Evolutionary conservation across 805 yeast species (phyloP), one percentile per base, ranked within the genome.

Genomic region (Peterozyma xylosa): DNA sequence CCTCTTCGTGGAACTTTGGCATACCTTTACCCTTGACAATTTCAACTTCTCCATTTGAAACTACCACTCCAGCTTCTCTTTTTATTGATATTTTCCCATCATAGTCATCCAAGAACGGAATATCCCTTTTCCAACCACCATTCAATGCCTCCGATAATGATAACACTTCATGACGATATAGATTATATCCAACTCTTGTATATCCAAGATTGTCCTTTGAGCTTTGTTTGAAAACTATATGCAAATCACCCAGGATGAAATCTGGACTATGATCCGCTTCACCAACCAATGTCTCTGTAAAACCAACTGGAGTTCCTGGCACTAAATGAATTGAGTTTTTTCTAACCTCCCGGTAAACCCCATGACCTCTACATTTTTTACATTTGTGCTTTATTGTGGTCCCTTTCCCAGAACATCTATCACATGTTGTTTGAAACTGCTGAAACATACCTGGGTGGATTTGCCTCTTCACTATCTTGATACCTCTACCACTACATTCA

Each of bases 381-480:
- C 99, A 93, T 37, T 71, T 71, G 50, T 82, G 68, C 39, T 73
- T 67, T 35, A 87, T 82, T 7, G 70, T 63, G 44, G 76, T 67
- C 11, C 99, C 99, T 37, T 71, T 66, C 33, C 98, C 98, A 10
- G 67, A 64, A 70, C 99, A 93, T 42, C 67, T 64, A 43, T 84
- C 88, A 72, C 99, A 93, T 3, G 73, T 70, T 37, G 80, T 74
- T 59, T 86, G 91, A 53, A 90, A 72, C 48, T 82, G 85, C 63
- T 93, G 98, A 48, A 86, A 67, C 88, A 93, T 86, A 7, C 90
- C 90, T 5, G 95, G 95, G 0, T 87, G 97, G 51, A 91, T 63
- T 59, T 90, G 95, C 47, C 83, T 70, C 41, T 78, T 72, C 44
- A 82, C 74, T 7, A 80, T 58, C 34, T 76, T 62, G 17, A 82